phyloP scores from a whole-genome alignment of 1,284 basidiomycete species.

The Cutaneotrichosporon spelunceum region DNA sequence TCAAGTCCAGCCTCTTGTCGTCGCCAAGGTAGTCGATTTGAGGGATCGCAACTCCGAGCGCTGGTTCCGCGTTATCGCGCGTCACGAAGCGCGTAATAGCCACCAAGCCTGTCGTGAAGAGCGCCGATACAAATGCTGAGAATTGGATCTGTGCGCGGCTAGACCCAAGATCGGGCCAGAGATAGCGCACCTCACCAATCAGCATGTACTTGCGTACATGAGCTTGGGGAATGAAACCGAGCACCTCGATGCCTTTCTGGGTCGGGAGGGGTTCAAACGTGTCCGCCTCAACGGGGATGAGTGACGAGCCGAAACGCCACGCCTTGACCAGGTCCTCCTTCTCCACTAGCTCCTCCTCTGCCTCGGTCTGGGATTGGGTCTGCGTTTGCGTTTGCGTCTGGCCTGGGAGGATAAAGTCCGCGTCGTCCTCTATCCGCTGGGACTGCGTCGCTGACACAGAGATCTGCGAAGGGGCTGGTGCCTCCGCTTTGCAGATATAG shows the following conservation, averaged over 20 bases:
- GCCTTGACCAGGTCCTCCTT: slow-evolving; percentile 59
- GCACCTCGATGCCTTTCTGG: slow-evolving; percentile 78
- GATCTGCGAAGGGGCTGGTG: neutral
- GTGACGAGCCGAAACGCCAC: slow-evolving; percentile 88
- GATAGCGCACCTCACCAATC: slow-evolving; percentile 82
- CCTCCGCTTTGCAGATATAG: slow-evolving; percentile 26
- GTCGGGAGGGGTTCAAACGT: slow-evolving; percentile 71
- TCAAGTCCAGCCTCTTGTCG: slow-evolving; percentile 61
- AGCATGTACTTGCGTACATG: slow-evolving; percentile 73
- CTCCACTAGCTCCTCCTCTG: slow-evolving; percentile 32
- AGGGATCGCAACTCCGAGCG: slow-evolving; percentile 74
- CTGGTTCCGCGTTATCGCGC: slow-evolving; percentile 70
- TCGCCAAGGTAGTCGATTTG: slow-evolving; percentile 53
- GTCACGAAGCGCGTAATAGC: slow-evolving; percentile 79
- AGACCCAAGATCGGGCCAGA: slow-evolving; percentile 71
- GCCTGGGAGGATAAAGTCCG: slow-evolving; percentile 13
- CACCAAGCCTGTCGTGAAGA: slow-evolving; percentile 63
- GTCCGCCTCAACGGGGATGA: slow-evolving; percentile 74
- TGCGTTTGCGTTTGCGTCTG: slow-evolving; percentile 6
- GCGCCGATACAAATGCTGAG: slow-evolving; percentile 79
- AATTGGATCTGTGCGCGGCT: slow-evolving; percentile 75
- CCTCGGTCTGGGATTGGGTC: slow-evolving; percentile 28
- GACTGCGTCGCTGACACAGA: slow-evolving; percentile 17
- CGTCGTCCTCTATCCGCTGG: slow-evolving; percentile 4
- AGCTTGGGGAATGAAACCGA: slow-evolving; percentile 70